Evolutionary conservation across 306 rosid species (phyloP), one percentile per base, ranked within the genome.

Genomic region (Echinosophora koreensis): DNA sequence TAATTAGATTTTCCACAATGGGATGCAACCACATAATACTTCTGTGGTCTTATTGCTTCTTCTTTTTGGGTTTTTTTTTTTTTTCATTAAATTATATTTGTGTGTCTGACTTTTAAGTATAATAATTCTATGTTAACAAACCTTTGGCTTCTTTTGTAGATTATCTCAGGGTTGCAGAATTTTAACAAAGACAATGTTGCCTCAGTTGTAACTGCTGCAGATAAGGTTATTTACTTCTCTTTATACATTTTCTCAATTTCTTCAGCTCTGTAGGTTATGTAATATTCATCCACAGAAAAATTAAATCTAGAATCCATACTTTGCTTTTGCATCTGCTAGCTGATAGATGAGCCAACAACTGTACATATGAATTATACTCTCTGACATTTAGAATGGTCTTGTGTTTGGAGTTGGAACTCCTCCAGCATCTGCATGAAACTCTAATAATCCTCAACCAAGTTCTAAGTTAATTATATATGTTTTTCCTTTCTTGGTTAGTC

Each of bases 141-240:
- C 69, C 27, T 22, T 78, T 78, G 80, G 46, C 16, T 60, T 79
- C 22, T 56, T 83, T 77, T 74, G 65, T 81, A 94, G 97, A 94
- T 94, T 84, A 90, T 94, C 84, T 79, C 98, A 79, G 98, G 97
- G 17, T 81, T 94, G 91, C 90, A 92, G 79, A 94, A 92, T 87
- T 84, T 90, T 71, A 71, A 94, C 75, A 84, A 85, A 80, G 95
- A 89, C 76, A 89, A 88, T 86, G 88, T 94, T 84, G 94, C 96
- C 8, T 85, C 93, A 6, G 92, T 92, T 70, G 88, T 94, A 18
- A 89, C 92, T 78, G 95, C 98, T n/a, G 97, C 97, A 1, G 95
- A 92, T n/a, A 87, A 92, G 97, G 97, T 91, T 73, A 35, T 60
- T 81, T 78, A n/a, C 56, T 72, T 57, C 69, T 61, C 42, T 17